phyloP scores from a whole-genome alignment of 768 basidiomycete species.

The Mycena floridula region DNA sequence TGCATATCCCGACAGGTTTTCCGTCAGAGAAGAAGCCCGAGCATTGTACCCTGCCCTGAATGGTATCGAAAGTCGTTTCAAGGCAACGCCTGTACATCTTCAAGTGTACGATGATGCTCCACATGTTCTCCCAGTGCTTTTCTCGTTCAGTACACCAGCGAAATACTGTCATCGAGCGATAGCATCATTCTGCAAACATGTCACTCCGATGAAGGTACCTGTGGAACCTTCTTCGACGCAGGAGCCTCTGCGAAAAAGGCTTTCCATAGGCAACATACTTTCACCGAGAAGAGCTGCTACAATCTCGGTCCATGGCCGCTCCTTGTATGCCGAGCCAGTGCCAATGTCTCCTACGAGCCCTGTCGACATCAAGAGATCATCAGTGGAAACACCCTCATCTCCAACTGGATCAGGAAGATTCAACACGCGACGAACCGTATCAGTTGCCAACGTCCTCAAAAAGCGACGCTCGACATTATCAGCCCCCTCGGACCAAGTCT shows the following conservation, averaged over 20 bases:
- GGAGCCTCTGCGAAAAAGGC: too few species aligned
- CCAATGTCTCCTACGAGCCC: too few species aligned
- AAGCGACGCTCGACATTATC: background rate
- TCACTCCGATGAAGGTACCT: conserved; percentile 40
- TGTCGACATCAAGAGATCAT: too few species aligned
- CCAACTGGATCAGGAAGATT: too few species aligned
- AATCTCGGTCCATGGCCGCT: background rate
- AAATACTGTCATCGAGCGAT: conserved; percentile 80
- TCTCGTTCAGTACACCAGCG: conserved; percentile 70
- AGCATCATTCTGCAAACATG: conserved; percentile 61
- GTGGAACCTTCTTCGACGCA: too few species aligned
- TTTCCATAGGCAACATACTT: too few species aligned
- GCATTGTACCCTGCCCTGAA: conserved; percentile 51
- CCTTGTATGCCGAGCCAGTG: background rate
- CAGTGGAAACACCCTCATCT: too few species aligned
- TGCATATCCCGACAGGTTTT: conserved; percentile 70
- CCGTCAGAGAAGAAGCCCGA: conserved; percentile 36
- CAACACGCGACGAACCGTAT: background rate
- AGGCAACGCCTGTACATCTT: conserved; percentile 80
- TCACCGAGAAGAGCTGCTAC: background rate
- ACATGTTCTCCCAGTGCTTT: conserved; percentile 68
- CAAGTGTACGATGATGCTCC: conserved; percentile 88
- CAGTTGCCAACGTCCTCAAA: background rate
- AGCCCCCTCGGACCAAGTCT: background rate
- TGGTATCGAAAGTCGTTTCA: conserved; percentile 44